Base-by-base conservation (phyloP, 2,329 filamentous ascomycete genomes). In the Fusarium sp. region DNA sequence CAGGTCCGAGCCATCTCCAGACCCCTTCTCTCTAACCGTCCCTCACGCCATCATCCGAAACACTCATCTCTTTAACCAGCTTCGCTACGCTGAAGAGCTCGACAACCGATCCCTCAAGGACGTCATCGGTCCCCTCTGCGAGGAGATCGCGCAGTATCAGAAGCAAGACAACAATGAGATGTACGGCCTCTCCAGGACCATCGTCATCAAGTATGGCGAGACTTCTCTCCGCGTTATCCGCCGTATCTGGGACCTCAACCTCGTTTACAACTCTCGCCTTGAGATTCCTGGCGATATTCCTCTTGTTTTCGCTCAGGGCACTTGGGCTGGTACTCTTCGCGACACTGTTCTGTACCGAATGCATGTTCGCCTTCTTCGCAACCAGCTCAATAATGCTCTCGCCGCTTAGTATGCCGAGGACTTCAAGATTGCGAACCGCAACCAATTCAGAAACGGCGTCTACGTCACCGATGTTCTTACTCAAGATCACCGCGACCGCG, bases 151-250 rank as follows among this genome's bases (percentile, higher is more conserved):
- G 11, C 20, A 73, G 15, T 56, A 59, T 46, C 52, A 69, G 42
- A 45, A 66, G 27, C 46, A 49, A 1, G 68, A 70, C 44, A 39
- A 35, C 11, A 42, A 56, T 20, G 49, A 62, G n/a, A n/a, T 76
- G 8, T 50, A 76, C 33, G 71, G 70, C 7, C 39, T 76, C 10
- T 72, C 75, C 29, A 66, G 56, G 20, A 27, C n/a, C 2, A 59
- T 76, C 15, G 56, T 76, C 22, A 41, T 56, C 35, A 73, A 73
- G 52, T 76, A 70, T 25, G 75, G 75, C 9, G 75, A 77, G 55
- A 62, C 52, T 7, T 47, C 75, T 27, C 39, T 72, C 4, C 73
- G 65, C 2, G 61, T 72, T 20, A 39, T 77, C 7, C 62, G 42
- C 8, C 72, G 73, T 15, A 47, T 69, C 33, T 77, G 70, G 75